Evolutionary conservation across 768 basidiomycete genomes (phyloP), one percentile per base, ranked within the genome.

Genomic region (Podaxis pistillaris): DNA sequence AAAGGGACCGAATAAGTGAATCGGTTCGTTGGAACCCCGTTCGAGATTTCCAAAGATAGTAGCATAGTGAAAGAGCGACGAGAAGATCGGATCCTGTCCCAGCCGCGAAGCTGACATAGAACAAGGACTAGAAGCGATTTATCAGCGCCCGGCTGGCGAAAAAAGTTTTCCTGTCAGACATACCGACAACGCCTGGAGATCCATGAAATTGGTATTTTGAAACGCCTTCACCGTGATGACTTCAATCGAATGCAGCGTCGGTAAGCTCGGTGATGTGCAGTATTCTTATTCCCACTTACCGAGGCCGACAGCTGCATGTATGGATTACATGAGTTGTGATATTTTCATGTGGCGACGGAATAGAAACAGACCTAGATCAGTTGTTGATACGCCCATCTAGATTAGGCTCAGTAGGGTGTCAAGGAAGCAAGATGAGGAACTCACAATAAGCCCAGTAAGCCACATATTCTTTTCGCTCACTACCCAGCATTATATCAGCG

Each of bases 21-120:
- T 87, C 81, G 19, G 84, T 86, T 62, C 85, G 85, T 19, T 65
- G 68, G 66, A 85, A 80, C 0, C 86, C 86, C 0, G 85, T 87
- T 65, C 79, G 77, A 0, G 82, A 82, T 56, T 62, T 69, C 49
- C 77, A 72, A 44, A 88, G 71, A 53, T 82, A 74, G 69, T 76
- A 84, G 64, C 79, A 81, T 22, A 88, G 73, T 4, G 79, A 74
- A 40, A 80, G 54, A 1, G 85, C 79, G 24, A 88, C 78, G 40
- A 80, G 79, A 9, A 82, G 65, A 67, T 88, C 86, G 17, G 81
- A 81, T 9, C 74, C 67, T n/a, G 84, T 78, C 0, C 80, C 78
- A 0, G 79, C 70, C 4, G 77, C 80, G 65, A 87, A 86, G 64
- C 80, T 80, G 53, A 81, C 67, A 65, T 85, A 86, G 65, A 88